These are phyloP conservation scores for Huntiella moniliformis DNA, from an alignment of 2,329 filamentous ascomycete genomes.

Conservation along the genomic window DNA sequence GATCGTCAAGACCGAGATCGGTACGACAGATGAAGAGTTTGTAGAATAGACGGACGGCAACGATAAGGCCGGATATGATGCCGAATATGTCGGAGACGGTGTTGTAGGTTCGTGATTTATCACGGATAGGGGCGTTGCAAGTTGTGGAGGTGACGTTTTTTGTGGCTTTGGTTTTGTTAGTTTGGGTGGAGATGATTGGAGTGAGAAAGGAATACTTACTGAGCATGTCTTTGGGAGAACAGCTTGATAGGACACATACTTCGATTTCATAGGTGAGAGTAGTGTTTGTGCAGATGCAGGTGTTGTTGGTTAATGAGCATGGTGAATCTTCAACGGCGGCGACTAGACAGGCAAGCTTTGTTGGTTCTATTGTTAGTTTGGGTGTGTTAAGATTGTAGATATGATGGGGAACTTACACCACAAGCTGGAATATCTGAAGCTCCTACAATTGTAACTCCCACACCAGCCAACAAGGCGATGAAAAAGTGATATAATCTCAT, in stretches of 20 bases:
- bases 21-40: slow-evolving; percentile 18
- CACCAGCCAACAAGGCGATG: background rate
- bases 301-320: slow-evolving; percentile 17
- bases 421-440: background rate
- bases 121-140: slow-evolving; percentile 15
- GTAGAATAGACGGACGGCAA: slow-evolving; percentile 21
- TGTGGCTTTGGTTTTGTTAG: slow-evolving; percentile 10
- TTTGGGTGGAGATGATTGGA: background rate
- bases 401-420: slow-evolving; percentile 2
- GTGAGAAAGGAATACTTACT: slow-evolving; percentile 14
- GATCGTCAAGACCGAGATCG: slow-evolving; percentile 21
- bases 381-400: too few relatives aligned
- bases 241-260: slow-evolving; percentile 16
- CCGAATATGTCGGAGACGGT: slow-evolving; percentile 17
- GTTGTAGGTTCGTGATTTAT: slow-evolving; percentile 19
- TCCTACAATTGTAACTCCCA: background rate
- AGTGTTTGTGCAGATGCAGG: slow-evolving; percentile 19
- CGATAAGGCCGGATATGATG: slow-evolving; percentile 19
- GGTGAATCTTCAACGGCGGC: slow-evolving; percentile 15
- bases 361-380: background rate
- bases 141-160: slow-evolving; percentile 15
- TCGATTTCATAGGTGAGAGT: slow-evolving; percentile 15
- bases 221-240: slow-evolving; percentile 18
- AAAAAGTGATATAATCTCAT: background rate
- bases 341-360: slow-evolving; percentile 16